Evolutionary conservation across 352 stramenopile genomes (phyloP).

Genomic region (Phytopythium aichiense): DNA sequence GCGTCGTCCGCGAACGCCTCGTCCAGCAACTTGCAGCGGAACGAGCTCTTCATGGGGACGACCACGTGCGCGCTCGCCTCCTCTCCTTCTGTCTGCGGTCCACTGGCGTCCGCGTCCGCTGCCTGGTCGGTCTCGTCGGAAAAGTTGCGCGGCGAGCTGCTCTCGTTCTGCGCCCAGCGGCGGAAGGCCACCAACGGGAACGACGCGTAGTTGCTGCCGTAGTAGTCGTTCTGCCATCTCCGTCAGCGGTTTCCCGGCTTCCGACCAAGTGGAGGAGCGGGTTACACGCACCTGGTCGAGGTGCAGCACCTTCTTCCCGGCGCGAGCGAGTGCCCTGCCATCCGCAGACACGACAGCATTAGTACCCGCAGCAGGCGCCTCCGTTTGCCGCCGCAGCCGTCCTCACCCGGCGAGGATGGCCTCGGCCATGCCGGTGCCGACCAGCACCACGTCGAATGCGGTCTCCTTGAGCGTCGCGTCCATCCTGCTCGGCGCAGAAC

Average conservation of each 20-base stretch:
- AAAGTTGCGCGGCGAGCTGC: constrained; percentile 26
- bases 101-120: background rate
- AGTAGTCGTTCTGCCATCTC: constrained; percentile 66
- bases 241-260: background rate
- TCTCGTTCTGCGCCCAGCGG: constrained; percentile 52
- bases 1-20: constrained; percentile 34
- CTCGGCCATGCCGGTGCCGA: constrained; percentile 81
- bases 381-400: background rate
- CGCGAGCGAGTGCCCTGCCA: constrained; percentile 50
- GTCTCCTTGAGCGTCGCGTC: constrained; percentile 50
- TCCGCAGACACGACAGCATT: background rate
- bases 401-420: constrained; percentile 67
- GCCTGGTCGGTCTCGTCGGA: constrained; percentile 16
- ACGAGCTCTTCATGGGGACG: constrained; percentile 40
- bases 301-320: constrained; percentile 75
- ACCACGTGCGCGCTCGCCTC: constrained; percentile 12
- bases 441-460: constrained; percentile 70
- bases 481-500: constrained; percentile 1
- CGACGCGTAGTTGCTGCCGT: constrained; percentile 76
- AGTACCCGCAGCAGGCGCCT: background rate
- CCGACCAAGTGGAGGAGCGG: background rate
- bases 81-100: background rate
- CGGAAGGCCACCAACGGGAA: constrained; percentile 58
- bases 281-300: constrained; percentile 48
- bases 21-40: constrained; percentile 41